Conservation (phyloP, 768 basidiomycete species). For the Rhizopogon roseolus region DNA sequence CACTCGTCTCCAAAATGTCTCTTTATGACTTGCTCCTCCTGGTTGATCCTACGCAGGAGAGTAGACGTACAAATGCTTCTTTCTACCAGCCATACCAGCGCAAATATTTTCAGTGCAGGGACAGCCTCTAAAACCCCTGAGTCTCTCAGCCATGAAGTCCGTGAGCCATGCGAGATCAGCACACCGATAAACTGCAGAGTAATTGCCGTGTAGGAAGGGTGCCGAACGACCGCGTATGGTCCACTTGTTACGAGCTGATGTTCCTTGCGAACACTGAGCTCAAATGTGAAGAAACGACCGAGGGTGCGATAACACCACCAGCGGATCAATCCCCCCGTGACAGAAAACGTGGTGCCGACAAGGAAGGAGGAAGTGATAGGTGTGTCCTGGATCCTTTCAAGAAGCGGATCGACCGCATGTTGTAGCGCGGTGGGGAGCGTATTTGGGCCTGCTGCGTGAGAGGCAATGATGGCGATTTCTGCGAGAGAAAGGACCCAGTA, state of each 20-base stretch:
- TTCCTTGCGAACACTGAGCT: constrained; percentile 15
- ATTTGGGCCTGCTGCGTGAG: background rate
- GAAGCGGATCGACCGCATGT: background rate
- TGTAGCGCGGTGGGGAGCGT: background rate
- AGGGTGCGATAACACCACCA: constrained; percentile 20
- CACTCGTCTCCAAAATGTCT: constrained; percentile 28
- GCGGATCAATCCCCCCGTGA: constrained; percentile 18
- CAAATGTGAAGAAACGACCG: constrained; percentile 25
- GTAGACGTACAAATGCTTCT: background rate
- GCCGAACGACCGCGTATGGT: constrained; percentile 25
- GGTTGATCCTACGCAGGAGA: constrained; percentile 1
- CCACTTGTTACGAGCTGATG: constrained; percentile 25
- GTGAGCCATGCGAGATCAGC: background rate
- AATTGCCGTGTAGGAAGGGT: constrained; percentile 24
- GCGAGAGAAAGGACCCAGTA: constrained; percentile 1
- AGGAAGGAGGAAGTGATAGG: constrained; percentile 10
- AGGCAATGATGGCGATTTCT: background rate
- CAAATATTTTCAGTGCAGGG: background rate
- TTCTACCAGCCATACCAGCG: background rate
- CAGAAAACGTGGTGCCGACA: constrained; percentile 12
- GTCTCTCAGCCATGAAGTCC: constrained; percentile 10
- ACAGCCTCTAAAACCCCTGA: constrained; percentile 6
- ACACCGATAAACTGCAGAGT: constrained; percentile 7
- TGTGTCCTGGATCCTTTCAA: background rate
- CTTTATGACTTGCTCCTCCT: constrained; percentile 28